Percentiles rank a stretch among this genome's conserved stretches.
These are phyloP conservation scores for Quercus wislizeni DNA, from an alignment of 306 rosid species.

Conservation along the genomic window DNA sequence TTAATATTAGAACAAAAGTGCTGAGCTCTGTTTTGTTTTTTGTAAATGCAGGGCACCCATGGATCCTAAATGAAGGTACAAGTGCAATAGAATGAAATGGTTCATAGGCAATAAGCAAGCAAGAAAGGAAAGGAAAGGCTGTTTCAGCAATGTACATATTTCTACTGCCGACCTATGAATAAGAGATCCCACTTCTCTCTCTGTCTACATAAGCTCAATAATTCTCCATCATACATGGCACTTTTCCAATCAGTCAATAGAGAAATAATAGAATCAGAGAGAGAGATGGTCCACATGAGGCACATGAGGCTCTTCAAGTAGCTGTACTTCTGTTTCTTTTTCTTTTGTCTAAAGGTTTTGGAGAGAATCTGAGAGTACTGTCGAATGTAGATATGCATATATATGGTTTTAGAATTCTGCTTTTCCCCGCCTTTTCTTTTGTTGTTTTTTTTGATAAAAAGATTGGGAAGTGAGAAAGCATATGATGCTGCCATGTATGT, in stretches of 20 bases:
- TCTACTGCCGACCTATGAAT: not conserved
- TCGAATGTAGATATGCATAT: conserved; percentile 21
- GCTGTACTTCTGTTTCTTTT: not conserved
- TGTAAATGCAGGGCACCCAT: conserved; percentile 63
- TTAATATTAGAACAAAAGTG: not conserved
- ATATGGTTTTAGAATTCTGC: conserved; percentile 20
- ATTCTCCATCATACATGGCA: not conserved
- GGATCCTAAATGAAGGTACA: conserved; percentile 66
- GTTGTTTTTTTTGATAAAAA: not conserved
- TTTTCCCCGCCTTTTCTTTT: conserved; percentile 21
- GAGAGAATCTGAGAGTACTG: conserved; percentile 13
- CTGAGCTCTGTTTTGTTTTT: not conserved
- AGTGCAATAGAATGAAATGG: conserved; percentile 10
- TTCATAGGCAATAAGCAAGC: not conserved
- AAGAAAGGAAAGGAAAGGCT: not conserved
- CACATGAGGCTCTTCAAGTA: conserved; percentile 13
- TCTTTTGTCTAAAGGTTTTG: not conserved
- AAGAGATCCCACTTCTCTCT: conserved; percentile 10
- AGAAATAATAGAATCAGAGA: not conserved
- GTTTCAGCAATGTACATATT: conserved; percentile 16
- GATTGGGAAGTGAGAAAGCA: conserved; percentile 39
- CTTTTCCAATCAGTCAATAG: not conserved
- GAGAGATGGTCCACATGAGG: not conserved
- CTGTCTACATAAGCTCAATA: not conserved
- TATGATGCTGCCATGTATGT: not conserved